Base-by-base conservation (phyloP, 1,284 basidiomycete species). In the Moniliophthora roreri region DNA sequence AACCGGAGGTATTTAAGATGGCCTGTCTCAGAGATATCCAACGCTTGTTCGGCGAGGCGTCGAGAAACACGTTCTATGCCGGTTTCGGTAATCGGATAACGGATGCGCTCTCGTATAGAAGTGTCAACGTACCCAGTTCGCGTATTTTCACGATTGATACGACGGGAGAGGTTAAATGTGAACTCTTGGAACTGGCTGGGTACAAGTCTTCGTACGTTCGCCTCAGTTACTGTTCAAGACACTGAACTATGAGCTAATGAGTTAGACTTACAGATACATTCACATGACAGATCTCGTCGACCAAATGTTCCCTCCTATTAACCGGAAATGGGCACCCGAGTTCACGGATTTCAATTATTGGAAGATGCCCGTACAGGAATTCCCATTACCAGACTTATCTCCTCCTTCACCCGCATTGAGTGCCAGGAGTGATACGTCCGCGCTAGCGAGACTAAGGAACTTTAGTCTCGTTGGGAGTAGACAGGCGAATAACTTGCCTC, bases 1-100 rank as follows among this genome's bases (percentile, higher is more conserved):
- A 99, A 73, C 97, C 97, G 0, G 97, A 99, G 68, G 85, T 99
- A 26, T 99, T 99, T 82, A 99, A 99, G 78, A 99, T 99, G 97
- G 96, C 97, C 2, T 98, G 95, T 72, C 73, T 99, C 59, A 81
- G 95, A 36, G 97, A 99, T 70, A 98, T 99, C 53, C 93, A 95
- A 62, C 81, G 95, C 24, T 72, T 99, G 7, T 99, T 98, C 66
- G 91, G 92, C 7, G 80, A 83, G 21, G 77, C 79, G 28, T 71
- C 79, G 6, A 78, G 82, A 55, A 87, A 85, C 55, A 91, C 93
- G 0, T 99, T 99, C 73, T 99, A 96, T 67, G 93, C 95, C 41
- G 97, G 97, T 1, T 99, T 99, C 68, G 97, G 97, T 3, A 99
- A 99, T 67, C 84, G 97, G 10, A 98, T 99, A 62, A 99, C 97